Conservation (phyloP, 2,329 filamentous ascomycete genomes). For the Pseudopithomyces chartarum region DNA sequence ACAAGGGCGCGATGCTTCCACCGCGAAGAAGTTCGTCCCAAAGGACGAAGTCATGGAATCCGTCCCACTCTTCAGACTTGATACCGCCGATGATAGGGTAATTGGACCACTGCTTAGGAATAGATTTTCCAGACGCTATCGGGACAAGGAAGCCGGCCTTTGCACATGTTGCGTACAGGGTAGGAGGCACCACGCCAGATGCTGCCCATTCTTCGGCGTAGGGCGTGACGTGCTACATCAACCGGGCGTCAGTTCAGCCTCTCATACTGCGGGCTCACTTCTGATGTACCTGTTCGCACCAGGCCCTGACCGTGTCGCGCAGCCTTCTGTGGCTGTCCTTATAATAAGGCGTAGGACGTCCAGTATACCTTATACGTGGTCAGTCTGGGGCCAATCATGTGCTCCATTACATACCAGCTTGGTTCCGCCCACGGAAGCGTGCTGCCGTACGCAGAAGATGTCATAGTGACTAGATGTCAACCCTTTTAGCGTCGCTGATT, state of each 20-base stretch:
- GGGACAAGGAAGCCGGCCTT: neutral
- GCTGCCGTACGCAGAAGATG: constrained; percentile 28
- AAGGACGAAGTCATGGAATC: neutral
- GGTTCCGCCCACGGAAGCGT: constrained; percentile 39
- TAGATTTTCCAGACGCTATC: too few relatives aligned
- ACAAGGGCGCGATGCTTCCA: constrained; percentile 67
- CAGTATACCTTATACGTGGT: constrained; percentile 29
- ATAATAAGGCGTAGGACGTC: constrained; percentile 38
- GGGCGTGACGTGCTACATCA: neutral
- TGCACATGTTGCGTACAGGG: neutral
- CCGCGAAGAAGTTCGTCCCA: constrained; percentile 62
- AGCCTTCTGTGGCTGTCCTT: constrained; percentile 35
- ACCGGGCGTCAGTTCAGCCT: neutral
- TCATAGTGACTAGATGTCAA: constrained; percentile 5
- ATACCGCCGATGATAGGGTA: neutral
- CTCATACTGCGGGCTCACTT: neutral
- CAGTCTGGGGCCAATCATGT: neutral
- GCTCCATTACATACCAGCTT: constrained; percentile 23
- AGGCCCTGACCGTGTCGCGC: constrained; percentile 33
- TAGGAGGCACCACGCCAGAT: neutral
- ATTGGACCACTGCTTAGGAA: too few relatives aligned
- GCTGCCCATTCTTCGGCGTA: neutral
- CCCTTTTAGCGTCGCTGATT: too few relatives aligned
- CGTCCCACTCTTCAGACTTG: neutral
- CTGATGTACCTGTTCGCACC: constrained; percentile 33